These are phyloP conservation scores for Dictyostelium brefeldianum DNA, from an alignment of 78 protist species.

Conservation along the genomic window DNA sequence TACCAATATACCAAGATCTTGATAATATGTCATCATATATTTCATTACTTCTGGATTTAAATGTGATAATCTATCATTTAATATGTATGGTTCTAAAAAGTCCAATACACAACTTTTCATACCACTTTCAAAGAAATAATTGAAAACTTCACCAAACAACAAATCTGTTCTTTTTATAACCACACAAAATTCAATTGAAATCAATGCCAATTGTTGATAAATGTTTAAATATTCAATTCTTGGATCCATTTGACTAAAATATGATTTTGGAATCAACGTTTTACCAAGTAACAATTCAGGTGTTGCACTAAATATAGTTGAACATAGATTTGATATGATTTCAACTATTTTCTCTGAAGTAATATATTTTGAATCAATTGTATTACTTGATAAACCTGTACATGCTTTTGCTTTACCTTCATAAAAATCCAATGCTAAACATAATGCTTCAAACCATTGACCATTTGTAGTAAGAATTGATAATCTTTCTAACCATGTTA, in stretches of 20 bases:
- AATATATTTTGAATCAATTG: conserved; percentile 16
- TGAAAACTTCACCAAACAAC: conserved; percentile 72
- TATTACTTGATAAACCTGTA: conserved; percentile 60
- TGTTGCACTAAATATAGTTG: background rate
- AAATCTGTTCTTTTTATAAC: conserved; percentile 45
- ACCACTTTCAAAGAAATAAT: conserved; percentile 46
- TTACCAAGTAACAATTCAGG: background rate
- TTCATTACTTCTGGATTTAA: conserved; percentile 82
- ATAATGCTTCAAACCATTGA: conserved; percentile 74
- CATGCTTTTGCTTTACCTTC: conserved; percentile 78
- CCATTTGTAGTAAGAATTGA: background rate
- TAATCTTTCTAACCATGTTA: conserved; percentile 81
- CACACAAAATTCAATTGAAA: conserved; percentile 66
- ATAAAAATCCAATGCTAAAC: conserved; percentile 75
- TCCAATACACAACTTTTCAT: conserved; percentile 53
- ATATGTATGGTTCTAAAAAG: conserved; percentile 69
- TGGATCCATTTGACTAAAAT: conserved; percentile 18
- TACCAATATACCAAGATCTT: background rate
- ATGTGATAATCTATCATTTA: conserved; percentile 41
- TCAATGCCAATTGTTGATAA: conserved; percentile 65
- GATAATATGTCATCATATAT: conserved; percentile 56
- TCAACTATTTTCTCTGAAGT: conserved; percentile 65
- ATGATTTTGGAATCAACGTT: conserved; percentile 37
- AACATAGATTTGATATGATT: conserved; percentile 54
- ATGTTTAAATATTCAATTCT: conserved; percentile 12